phyloP scores from a whole-genome alignment of 495 filamentous ascomycete genomes.

The Penicillium arizonense region DNA sequence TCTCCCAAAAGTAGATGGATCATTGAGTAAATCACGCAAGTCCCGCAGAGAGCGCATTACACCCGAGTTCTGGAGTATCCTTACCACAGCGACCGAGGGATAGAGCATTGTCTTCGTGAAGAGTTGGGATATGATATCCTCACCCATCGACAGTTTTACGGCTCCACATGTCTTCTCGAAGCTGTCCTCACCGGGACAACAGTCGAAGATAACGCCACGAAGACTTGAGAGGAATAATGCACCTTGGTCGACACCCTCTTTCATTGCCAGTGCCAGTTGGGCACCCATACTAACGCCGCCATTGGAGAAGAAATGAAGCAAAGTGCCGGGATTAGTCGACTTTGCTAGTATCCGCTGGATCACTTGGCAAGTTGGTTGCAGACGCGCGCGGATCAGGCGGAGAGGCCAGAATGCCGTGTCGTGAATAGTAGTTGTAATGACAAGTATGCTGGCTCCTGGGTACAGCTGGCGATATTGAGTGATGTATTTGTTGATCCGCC shows the following conservation, averaged over 20 bases:
- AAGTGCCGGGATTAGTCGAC: conserved; percentile 10
- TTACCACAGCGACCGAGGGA: conserved; percentile 18
- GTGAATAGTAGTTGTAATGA: conserved; percentile 21
- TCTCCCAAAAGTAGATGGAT: conserved; percentile 17
- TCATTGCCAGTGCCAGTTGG: conserved; percentile 24
- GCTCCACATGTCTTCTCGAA: conserved; percentile 25
- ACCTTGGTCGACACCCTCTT: conserved; percentile 12
- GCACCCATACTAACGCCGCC: conserved; percentile 26
- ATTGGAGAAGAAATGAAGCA: conserved; percentile 32
- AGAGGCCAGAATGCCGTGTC: conserved; percentile 19
- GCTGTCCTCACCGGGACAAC: conserved; percentile 29
- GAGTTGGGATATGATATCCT: conserved; percentile 7
- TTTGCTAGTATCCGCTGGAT: conserved; percentile 16
- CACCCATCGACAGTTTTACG: conserved; percentile 16
- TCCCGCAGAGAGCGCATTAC: conserved; percentile 21
- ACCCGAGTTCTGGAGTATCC: conserved; percentile 15
- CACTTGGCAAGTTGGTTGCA: conserved; percentile 20
- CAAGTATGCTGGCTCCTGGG: conserved; percentile 22
- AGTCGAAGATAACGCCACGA: conserved; percentile 26
- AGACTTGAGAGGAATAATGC: conserved; percentile 11
- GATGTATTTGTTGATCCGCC: conserved; percentile 30
- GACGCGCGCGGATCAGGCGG: conserved; percentile 14
- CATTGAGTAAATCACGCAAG: conserved; percentile 26
- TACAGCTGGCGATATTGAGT: conserved; percentile 18
- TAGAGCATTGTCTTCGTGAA: conserved; percentile 21